Base-by-base conservation (phyloP, 208 protist species). In the Acanthamoeba culbertsoni region DNA sequence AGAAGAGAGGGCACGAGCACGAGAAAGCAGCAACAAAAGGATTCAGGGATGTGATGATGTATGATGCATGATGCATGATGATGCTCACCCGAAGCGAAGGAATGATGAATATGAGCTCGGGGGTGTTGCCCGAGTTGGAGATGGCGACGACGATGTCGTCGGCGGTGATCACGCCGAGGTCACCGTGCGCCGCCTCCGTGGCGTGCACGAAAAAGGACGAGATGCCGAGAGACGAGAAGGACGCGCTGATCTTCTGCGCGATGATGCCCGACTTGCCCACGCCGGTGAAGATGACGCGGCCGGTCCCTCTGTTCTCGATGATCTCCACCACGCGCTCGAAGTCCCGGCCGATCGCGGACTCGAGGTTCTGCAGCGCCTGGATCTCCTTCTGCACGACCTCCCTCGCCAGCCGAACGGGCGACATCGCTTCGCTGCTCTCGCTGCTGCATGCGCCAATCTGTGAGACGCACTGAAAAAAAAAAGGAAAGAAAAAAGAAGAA, bases 171-270 rank as follows among this genome's bases (percentile, higher is more conserved):
- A 90, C 57, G 10, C 82, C 82, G 48, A 90, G 82, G 26, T 90
- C 82, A 23, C 82, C 82, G 82, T 90, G 82, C 7, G 82, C 82
- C 35, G 82, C 82, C 48, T 90, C 82, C 20, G 82, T 90, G 82
- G 82, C 82, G 51, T 90, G 82, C 48, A 71, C 42, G 48, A 90
- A 90, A 51, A 90, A 90, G n/a, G 82, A 63, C 28, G 82, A 71
- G 37, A 71, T 90, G 6, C 82, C 82, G 2, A 71, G 51, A 43
- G 82, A 90, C 23, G 82, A 63, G 20, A 90, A 71, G 1, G 82
- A 71, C 2, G 82, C 82, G 82, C 55, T 71, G 35, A 90, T 90
- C 82, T 90, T 90, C 40, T 71, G 82, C 1, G 55, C 82, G 48
- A 90, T 71, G 48, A 71, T 63, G 35, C 71, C 71, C 1, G 71